These are phyloP conservation scores for Lachancea kluyveri DNA, from an alignment of 805 yeast genomes.

Conservation along the genomic window DNA sequence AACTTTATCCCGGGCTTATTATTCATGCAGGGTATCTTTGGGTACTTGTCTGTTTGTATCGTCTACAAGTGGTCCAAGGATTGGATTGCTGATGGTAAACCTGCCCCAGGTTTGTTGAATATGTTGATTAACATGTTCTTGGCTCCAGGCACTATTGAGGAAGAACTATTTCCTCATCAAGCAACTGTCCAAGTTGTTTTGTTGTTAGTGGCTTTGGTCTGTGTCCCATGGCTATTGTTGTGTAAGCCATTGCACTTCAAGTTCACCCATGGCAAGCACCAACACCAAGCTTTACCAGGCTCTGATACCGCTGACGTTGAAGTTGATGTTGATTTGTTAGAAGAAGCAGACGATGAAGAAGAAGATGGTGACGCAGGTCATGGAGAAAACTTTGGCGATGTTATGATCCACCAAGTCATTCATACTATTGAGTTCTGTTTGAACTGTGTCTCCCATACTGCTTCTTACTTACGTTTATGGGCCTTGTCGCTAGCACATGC, in stretches of 20 bases:
- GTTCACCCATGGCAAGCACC: conserved; percentile 30
- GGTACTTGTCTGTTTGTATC: conserved; percentile 59
- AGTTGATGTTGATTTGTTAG: conserved; percentile 4
- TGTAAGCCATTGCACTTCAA: conserved; percentile 54
- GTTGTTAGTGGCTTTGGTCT: conserved; percentile 51
- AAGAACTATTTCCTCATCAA: conserved; percentile 60
- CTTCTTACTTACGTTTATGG: conserved; percentile 73
- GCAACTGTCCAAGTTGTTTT: conserved; percentile 52
- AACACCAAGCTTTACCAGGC: conserved; percentile 16
- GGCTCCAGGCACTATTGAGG: conserved; percentile 65
- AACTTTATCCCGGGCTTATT: conserved; percentile 68
- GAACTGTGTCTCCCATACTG: conserved; percentile 75
- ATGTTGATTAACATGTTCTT: conserved; percentile 74
- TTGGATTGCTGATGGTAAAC: conserved; percentile 55
- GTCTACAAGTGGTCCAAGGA: conserved; percentile 70
- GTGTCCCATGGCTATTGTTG: conserved; percentile 70
- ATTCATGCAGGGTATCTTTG: conserved; percentile 73
- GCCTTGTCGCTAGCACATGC: conserved; percentile 76
- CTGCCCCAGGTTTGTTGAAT: conserved; percentile 68
- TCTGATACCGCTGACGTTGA: conserved; percentile 10
- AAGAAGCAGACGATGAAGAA: conserved; percentile 25
- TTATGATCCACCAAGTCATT: conserved; percentile 72
- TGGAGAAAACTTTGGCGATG: conserved; percentile 53
- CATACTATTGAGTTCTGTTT: conserved; percentile 77
- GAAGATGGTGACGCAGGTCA: conserved; percentile 41